These are phyloP conservation scores for Lachnellula willkommii DNA, from an alignment of 2,329 filamentous ascomycete species.

Conservation along the genomic window DNA sequence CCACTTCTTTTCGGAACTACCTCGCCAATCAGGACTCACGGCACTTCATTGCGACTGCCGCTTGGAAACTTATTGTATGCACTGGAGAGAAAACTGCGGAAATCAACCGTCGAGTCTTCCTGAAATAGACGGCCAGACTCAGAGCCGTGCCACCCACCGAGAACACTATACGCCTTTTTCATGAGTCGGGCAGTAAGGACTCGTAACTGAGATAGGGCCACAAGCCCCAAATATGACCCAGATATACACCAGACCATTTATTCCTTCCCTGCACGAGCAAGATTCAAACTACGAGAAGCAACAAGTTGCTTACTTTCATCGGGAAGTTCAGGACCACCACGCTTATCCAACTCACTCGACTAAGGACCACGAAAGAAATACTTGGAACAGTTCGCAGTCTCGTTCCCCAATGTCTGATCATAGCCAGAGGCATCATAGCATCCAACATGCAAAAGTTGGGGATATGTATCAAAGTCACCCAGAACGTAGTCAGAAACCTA, in stretches of 20 bases:
- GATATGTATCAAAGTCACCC: constrained; percentile 23
- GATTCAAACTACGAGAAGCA: constrained; percentile 16
- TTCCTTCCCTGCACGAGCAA: constrained; percentile 20
- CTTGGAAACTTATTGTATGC: constrained; percentile 10
- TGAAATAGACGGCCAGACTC: constrained; percentile 20
- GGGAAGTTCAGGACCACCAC: constrained; percentile 12
- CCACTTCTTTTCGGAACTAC: constrained; percentile 12
- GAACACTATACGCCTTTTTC: constrained; percentile 17
- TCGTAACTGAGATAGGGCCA: constrained; percentile 8
- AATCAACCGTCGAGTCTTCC: constrained; percentile 10
- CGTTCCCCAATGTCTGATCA: constrained; percentile 22
- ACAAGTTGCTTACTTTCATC: constrained; percentile 13
- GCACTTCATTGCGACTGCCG: constrained; percentile 26
- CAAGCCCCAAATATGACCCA: constrained; percentile 26
- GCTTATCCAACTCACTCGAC: constrained; percentile 8
- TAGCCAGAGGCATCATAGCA: constrained; percentile 12
- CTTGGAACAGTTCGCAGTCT: constrained; percentile 15
- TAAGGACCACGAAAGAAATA: constrained; percentile 14
- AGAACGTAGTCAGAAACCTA: constrained; percentile 16
- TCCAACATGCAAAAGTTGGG: constrained; percentile 13
- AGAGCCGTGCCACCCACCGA: constrained; percentile 27
- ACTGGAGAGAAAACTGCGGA: constrained; percentile 15
- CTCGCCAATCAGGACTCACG: constrained; percentile 22
- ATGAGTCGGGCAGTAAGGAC: constrained; percentile 14
- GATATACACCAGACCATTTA: constrained; percentile 25